phyloP scores from a whole-genome alignment of 257 asterid species.

The Verbascum thapsus region DNA sequence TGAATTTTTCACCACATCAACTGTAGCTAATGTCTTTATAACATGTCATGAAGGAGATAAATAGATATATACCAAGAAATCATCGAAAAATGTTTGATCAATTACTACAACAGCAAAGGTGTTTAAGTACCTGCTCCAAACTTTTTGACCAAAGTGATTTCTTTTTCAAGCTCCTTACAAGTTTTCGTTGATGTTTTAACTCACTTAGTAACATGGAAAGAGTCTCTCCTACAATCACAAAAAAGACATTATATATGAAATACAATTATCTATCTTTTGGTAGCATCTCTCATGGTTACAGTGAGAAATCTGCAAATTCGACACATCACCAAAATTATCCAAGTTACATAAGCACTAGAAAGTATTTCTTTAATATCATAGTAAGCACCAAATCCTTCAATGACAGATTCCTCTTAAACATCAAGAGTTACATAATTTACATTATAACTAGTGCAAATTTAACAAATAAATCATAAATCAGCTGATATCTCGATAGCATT shows the following conservation, averaged over 20 bases:
- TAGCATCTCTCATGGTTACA: no score
- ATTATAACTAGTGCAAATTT: no score
- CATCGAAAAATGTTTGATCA: background rate
- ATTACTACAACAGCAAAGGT: slow-evolving; percentile 8
- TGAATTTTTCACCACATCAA: background rate
- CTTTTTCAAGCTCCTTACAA: slow-evolving; percentile 85
- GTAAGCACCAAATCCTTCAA: no score
- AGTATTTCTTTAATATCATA: no score
- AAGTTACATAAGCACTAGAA: no score
- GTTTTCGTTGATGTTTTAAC: slow-evolving; percentile 89
- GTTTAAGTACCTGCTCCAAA: slow-evolving; percentile 81
- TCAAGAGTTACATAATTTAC: no score
- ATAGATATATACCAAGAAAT: background rate
- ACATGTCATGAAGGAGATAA: background rate
- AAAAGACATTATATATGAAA: slow-evolving; percentile 16
- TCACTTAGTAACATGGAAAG: slow-evolving; percentile 80
- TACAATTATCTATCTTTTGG: slow-evolving; percentile 12
- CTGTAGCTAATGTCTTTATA: background rate
- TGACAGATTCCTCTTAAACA: no score
- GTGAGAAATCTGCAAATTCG: no score
- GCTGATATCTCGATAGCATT: no score
- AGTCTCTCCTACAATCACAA: slow-evolving; percentile 65
- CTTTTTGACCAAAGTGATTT: slow-evolving; percentile 96
- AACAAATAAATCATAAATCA: no score
- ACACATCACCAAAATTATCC: no score